Conservation (phyloP, 306 rosid genomes). For the Citrullus colocynthis region DNA sequence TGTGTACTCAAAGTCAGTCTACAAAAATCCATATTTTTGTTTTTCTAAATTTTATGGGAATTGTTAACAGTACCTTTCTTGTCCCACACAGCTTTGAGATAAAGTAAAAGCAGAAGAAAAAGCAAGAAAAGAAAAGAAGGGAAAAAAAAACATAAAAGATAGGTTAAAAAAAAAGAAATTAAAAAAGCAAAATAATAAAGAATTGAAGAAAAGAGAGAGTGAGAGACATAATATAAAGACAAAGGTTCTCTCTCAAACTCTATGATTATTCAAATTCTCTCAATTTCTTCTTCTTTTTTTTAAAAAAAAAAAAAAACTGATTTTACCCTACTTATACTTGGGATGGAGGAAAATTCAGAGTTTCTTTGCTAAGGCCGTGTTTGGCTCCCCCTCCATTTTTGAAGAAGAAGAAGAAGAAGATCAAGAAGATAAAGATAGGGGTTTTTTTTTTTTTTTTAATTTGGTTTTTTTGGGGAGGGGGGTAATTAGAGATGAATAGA, state of each 20-base stretch:
- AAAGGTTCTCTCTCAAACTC: slow-evolving; percentile 48
- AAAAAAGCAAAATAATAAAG: slow-evolving; percentile 39
- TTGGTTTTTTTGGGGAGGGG: too few species aligned
- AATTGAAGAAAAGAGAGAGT: slow-evolving; percentile 9
- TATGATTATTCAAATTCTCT: slow-evolving; percentile 54
- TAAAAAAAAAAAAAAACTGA: slow-evolving; percentile 21
- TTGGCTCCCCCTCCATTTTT: slow-evolving; percentile 28
- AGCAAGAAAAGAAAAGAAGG: slow-evolving; percentile 26
- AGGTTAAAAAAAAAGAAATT: slow-evolving; percentile 10
- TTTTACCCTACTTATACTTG: slow-evolving; percentile 39
- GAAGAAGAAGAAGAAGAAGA: slow-evolving; percentile 8
- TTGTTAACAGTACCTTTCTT: slow-evolving; percentile 48
- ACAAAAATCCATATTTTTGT: slow-evolving; percentile 16
- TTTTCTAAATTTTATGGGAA: slow-evolving; percentile 46
- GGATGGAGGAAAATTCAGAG: slow-evolving; percentile 14
- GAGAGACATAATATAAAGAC: slow-evolving; percentile 23
- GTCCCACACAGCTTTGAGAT: slow-evolving; percentile 65
- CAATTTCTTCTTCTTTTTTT: neutral
- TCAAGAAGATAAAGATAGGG: neutral
- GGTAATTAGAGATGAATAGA: slow-evolving; percentile 47
- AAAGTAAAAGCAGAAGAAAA: slow-evolving; percentile 31
- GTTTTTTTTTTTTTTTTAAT: neutral
- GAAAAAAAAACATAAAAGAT: too few species aligned
- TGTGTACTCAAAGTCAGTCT: slow-evolving; percentile 25
- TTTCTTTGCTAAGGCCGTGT: neutral